Conservation (phyloP, 202 grass and related monocot genomes). For the Brachypodium distachyon region DNA sequence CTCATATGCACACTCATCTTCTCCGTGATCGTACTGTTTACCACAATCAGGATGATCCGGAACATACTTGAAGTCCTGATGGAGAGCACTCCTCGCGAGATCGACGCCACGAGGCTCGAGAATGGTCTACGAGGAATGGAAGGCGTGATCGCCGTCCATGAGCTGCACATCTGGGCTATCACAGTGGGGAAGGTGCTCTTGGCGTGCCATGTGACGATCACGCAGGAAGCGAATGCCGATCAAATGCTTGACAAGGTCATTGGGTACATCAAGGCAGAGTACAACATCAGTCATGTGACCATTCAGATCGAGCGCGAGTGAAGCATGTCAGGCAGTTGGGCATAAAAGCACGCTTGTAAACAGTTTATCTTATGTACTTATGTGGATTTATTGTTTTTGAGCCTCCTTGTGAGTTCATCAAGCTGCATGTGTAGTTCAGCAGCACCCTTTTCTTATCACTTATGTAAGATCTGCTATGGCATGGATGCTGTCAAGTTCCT, state of each 20-base stretch:
- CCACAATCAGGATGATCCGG: conserved; percentile 80
- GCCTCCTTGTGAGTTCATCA: background rate
- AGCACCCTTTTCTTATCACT: background rate
- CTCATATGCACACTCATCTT: conserved; percentile 91
- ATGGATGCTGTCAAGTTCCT: conserved; percentile 7
- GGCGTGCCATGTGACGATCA: conserved; percentile 85
- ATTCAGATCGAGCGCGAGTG: conserved; percentile 94
- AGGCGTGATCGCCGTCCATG: conserved; percentile 73
- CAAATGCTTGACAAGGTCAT: conserved; percentile 78
- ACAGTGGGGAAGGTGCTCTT: conserved; percentile 92
- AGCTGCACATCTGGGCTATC: conserved; percentile 98
- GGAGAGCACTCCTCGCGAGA: conserved; percentile 96
- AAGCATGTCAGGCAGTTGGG: background rate
- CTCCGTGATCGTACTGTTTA: conserved; percentile 77
- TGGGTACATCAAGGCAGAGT: conserved; percentile 83
- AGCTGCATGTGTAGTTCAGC: background rate
- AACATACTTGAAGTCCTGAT: conserved; percentile 93
- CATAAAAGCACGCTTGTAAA: background rate
- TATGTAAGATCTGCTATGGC: conserved; percentile 9
- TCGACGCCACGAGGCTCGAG: conserved; percentile 70
- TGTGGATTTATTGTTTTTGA: too few relatives aligned
- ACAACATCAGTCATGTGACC: conserved; percentile 96
- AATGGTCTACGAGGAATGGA: conserved; percentile 65
- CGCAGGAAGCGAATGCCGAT: conserved; percentile 58
- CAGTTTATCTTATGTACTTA: background rate